Base-by-base conservation (phyloP, 2,329 filamentous ascomycete species). In the Microcera coccophila region DNA sequence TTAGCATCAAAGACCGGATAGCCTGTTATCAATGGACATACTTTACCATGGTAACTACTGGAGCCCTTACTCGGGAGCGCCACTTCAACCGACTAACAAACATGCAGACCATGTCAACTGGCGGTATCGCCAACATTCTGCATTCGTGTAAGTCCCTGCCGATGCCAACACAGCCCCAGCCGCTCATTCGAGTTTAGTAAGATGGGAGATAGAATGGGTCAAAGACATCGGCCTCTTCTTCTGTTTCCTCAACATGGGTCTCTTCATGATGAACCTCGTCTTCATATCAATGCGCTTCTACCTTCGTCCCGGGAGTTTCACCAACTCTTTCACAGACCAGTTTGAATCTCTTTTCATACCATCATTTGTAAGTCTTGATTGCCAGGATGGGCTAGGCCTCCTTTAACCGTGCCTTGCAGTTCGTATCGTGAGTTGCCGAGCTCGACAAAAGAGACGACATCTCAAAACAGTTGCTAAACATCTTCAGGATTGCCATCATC, bases 341-440 rank as follows among this genome's bases (percentile, higher is more conserved):
- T 82, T 84, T 0, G 88, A 94, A 60, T 85, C 81, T 9, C 71
- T 91, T 1, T 93, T 91, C 60, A 81, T 88, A 14, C 85, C 86
- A 1, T 78, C 87, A 2, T 79, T 73, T 63, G 76, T 79, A 40
- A 36, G 55, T 18, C 9, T 9, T 19, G 9, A 8, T 33, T 10
- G 8, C 31, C 15, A 11, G 15, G 15, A 33, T 10, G 15, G 16
- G 14, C 24, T 28, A 28, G 9, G 24, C 9, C 24, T n/a, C n/a
- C n/a, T 31, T 31, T 35, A 15, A 44, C 28, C 10, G 31, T 49
- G 14, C 22, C n/a, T 17, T 32, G 20, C 32, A 74, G 70, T 61
- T 72, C 44, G 67, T 72, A 40, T 72, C 68, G 68, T 72, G 57
- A 63, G 69, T 50, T n/a, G 22, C 17, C 11, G 5, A n/a, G n/a